A percentile compares a stretch with the other conserved stretches of the same genome.
Conservation (phyloP, 441 rosid genomes). For the Pelargonium citronellum region DNA sequence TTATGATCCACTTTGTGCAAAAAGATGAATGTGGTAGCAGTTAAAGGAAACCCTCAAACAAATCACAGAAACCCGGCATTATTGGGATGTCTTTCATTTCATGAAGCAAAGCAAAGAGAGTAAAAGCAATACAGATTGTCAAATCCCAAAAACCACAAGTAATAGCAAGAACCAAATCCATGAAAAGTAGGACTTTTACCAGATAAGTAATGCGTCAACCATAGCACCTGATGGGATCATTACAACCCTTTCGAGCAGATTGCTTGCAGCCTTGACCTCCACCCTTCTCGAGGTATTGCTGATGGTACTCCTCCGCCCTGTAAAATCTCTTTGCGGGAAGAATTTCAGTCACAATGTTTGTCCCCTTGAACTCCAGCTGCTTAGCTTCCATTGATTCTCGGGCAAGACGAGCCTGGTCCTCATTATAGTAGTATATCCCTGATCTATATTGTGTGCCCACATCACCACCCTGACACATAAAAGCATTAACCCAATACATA, state of each 20-base stretch:
- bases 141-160: not conserved
- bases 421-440: conserved; percentile 56
- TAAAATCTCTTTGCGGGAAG: conserved; percentile 59
- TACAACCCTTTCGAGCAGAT: conserved; percentile 55
- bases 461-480: conserved; percentile 43
- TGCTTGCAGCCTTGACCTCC: conserved; percentile 46
- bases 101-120: not conserved
- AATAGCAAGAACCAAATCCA: not conserved
- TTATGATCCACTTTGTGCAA: not conserved
- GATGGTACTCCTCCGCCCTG: conserved; percentile 61
- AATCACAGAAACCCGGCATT: not conserved
- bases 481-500: not conserved
- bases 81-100: not conserved
- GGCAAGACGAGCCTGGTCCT: conserved; percentile 41
- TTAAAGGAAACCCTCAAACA: not conserved
- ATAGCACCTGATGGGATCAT: conserved; percentile 59
- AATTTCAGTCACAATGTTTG: conserved; percentile 54
- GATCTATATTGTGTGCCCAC: conserved; percentile 62
- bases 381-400: conserved; percentile 40
- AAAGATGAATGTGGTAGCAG: not conserved
- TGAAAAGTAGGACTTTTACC: not conserved
- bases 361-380: conserved; percentile 40
- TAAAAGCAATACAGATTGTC: not conserved
- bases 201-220: conserved; percentile 29
- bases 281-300: conserved; percentile 64